Evolutionary conservation across 345 rosid species (phyloP), one percentile per base, ranked within the genome.

Genomic region (Triadica sebifera): DNA sequence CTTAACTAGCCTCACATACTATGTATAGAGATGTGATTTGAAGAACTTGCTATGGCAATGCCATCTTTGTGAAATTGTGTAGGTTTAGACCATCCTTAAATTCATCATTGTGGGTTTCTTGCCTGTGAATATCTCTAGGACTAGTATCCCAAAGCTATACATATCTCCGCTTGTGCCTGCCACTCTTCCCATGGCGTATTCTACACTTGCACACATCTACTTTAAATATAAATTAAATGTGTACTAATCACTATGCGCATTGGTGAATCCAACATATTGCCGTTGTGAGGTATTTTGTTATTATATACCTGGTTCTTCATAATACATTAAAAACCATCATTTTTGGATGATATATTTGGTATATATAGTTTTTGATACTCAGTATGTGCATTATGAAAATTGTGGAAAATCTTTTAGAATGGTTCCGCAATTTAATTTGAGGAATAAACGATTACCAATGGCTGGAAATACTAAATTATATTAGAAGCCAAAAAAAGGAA

Each of bases 1-100:
- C 10, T 5, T 43, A 7, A 43, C 47, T 43, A 43, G 47, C 47
- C 47, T 10, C 65, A 38, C 77, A 70, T 77, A 85, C 84, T 56
- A 67, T 39, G 15, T 5, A 13, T 10, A 41, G 56, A 47, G 47
- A 19, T 50, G 43, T 41, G 50, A 49, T 67, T 50, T 12, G 15
- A 8, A 12, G 24, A 25, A 29, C 43, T 66, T 66, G 56, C 15
- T 47, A 55, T 22, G 39, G 38, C 37, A 46, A 66, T 38, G 47
- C 67, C 67, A 38, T 37, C 46, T 16, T 37, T 38, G 22, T 29
- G 24, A 37, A 16, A 37, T 15, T 62, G 10, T 62, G 13, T 25
- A 29, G 41, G 19, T 60, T 8, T 4, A 64, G 1, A 64, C 29
- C 50, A 41, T 64, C 67, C 3, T 6, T 64, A 41, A 64, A 19